Evolutionary conservation across 176 grass and related monocot species (phyloP).

Genomic region (Ananas comosus): DNA sequence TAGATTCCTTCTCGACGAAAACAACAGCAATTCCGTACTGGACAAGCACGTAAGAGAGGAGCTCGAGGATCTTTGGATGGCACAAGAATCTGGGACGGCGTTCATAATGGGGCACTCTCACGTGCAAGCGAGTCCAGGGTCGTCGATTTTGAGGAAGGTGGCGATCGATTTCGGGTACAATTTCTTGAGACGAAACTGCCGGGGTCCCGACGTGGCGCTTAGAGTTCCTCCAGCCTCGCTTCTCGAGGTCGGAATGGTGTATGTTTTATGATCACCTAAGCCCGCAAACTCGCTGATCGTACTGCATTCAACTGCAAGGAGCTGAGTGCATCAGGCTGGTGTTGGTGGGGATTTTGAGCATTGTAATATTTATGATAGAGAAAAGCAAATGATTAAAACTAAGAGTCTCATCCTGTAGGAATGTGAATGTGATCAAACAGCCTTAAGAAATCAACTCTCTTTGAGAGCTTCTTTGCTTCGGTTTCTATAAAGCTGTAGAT

Average conservation of each 20-base stretch:
- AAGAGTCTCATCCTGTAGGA: too few species aligned
- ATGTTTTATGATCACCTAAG: slow-evolving; percentile 57
- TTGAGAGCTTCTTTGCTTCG: too few species aligned
- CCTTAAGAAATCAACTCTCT: too few species aligned
- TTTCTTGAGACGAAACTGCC: slow-evolving; percentile 82
- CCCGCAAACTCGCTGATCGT: background rate
- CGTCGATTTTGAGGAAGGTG: slow-evolving; percentile 65
- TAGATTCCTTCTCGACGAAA: slow-evolving; percentile 57
- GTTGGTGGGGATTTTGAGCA: too few species aligned
- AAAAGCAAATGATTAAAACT: too few species aligned
- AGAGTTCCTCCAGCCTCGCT: slow-evolving; percentile 82
- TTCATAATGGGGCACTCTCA: slow-evolving; percentile 94
- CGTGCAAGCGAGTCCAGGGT: slow-evolving; percentile 69
- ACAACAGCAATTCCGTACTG: slow-evolving; percentile 32
- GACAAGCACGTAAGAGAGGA: slow-evolving; percentile 50
- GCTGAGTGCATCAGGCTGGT: too few species aligned
- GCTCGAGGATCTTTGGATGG: slow-evolving; percentile 51
- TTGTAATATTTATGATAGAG: too few species aligned
- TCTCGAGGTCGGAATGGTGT: slow-evolving; percentile 96
- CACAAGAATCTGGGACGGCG: slow-evolving; percentile 62
- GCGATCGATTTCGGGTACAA: slow-evolving; percentile 76
- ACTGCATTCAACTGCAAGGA: background rate
- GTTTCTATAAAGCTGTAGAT: too few species aligned
- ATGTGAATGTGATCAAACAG: too few species aligned
- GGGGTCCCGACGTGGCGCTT: slow-evolving; percentile 72